phyloP scores from a whole-genome alignment of 495 filamentous ascomycete genomes.

The Gamarada debralockiae region DNA sequence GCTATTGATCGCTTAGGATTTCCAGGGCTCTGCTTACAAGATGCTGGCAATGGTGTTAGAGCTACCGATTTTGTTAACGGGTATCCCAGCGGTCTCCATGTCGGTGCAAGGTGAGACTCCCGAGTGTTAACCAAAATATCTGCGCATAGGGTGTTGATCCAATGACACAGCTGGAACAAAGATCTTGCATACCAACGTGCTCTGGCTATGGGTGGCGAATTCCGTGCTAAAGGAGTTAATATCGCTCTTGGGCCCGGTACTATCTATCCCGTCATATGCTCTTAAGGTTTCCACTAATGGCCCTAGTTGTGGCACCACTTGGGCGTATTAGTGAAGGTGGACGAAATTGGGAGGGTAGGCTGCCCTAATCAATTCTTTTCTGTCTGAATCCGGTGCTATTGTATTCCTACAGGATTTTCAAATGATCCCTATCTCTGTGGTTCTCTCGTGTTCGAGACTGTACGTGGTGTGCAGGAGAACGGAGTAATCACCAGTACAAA shows the following conservation, averaged over 20 bases:
- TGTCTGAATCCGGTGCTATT: constrained; percentile 20
- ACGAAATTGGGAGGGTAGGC: constrained; percentile 52
- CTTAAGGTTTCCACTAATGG: background rate
- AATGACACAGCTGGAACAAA: constrained; percentile 46
- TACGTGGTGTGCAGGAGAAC: constrained; percentile 43
- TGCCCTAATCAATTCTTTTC: constrained; percentile 15
- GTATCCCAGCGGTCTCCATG: constrained; percentile 26
- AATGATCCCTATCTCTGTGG: constrained; percentile 30
- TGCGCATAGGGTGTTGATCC: background rate
- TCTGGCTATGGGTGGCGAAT: constrained; percentile 51
- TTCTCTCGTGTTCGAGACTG: constrained; percentile 37
- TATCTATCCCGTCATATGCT: background rate
- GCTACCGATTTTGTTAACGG: constrained; percentile 54
- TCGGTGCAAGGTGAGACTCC: constrained; percentile 41
- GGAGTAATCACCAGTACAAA: constrained; percentile 53
- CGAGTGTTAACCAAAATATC: background rate
- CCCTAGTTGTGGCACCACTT: constrained; percentile 50
- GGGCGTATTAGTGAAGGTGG: constrained; percentile 47
- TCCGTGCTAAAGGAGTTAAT: constrained; percentile 59
- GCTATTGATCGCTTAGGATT: constrained; percentile 49
- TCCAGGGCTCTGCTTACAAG: constrained; percentile 56
- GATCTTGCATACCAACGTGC: constrained; percentile 43
- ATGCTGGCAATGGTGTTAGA: constrained; percentile 58
- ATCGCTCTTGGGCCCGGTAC: constrained; percentile 56
- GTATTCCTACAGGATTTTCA: constrained; percentile 32